Evolutionary conservation across 2,329 filamentous ascomycete species (phyloP).

Genomic region (Cercospora citrullina): DNA sequence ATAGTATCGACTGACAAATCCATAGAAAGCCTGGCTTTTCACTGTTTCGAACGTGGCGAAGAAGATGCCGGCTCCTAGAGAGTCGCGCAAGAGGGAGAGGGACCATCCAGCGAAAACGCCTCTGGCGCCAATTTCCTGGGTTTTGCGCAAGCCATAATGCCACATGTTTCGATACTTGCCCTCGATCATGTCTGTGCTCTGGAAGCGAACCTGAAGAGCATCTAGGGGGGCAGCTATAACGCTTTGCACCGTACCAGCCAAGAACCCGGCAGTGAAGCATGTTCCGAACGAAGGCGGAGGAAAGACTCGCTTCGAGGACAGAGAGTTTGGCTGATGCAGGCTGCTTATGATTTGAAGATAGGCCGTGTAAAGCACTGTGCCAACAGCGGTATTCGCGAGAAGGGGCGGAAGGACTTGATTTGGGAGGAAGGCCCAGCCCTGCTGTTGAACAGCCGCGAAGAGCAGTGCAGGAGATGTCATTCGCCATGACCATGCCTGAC

Average conservation of each 20-base stretch:
- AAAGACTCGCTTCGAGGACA: slow-evolving; percentile 64
- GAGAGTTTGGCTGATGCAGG: slow-evolving; percentile 65
- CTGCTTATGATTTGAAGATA: slow-evolving; percentile 69
- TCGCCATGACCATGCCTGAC: slow-evolving; percentile 59
- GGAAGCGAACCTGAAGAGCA: slow-evolving; percentile 72
- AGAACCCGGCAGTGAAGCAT: slow-evolving; percentile 68
- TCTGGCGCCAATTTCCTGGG: slow-evolving; percentile 69
- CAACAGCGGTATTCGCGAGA: slow-evolving; percentile 71
- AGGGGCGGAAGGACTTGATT: slow-evolving; percentile 76
- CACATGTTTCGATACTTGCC: slow-evolving; percentile 64
- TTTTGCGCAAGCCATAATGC: slow-evolving; percentile 66
- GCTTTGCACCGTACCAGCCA: slow-evolving; percentile 69
- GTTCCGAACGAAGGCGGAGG: slow-evolving; percentile 64
- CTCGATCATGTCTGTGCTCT: slow-evolving; percentile 60
- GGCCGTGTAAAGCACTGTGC: slow-evolving; percentile 71
- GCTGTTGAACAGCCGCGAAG: slow-evolving; percentile 64
- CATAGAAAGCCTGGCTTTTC: slow-evolving; percentile 72
- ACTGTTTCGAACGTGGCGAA: slow-evolving; percentile 75
- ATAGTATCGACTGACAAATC: slow-evolving; percentile 70
- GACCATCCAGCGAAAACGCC: slow-evolving; percentile 75
- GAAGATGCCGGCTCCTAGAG: slow-evolving; percentile 68
- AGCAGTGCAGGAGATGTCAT: slow-evolving; percentile 70
- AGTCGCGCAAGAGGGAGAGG: slow-evolving; percentile 68
- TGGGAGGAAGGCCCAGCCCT: slow-evolving; percentile 73
- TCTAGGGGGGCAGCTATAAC: slow-evolving; percentile 73